Evolutionary conservation across 1,284 basidiomycete genomes (phyloP).

Genomic region (Lentinus polychrous): DNA sequence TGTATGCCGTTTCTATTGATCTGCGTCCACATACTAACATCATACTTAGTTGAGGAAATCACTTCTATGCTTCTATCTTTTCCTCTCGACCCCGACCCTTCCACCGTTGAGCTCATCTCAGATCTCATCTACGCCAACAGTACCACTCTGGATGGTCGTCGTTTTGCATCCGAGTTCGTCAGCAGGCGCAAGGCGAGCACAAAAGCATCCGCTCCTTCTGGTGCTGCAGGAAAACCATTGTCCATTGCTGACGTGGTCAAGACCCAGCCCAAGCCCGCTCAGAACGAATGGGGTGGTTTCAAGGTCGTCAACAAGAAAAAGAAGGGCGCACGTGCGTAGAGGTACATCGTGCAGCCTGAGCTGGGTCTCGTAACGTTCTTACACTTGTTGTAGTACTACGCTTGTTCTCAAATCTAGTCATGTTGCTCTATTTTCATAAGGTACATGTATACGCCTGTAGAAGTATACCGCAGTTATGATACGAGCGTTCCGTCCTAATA

Average conservation of each 20-base stretch:
- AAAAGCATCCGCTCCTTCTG: constrained; percentile 35
- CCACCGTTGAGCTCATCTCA: constrained; percentile 83
- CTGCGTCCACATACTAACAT: constrained; percentile 11
- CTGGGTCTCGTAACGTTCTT: background rate
- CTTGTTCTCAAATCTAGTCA: background rate
- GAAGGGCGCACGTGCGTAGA: constrained; percentile 55
- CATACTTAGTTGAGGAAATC: constrained; percentile 78
- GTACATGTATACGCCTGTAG: constrained; percentile 1
- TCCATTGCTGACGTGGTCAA: constrained; percentile 88
- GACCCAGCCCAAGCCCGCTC: constrained; percentile 70
- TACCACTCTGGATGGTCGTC: constrained; percentile 89
- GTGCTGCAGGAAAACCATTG: constrained; percentile 42
- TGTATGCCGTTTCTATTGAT: constrained; percentile 32
- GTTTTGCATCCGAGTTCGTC: constrained; percentile 91
- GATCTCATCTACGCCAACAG: constrained; percentile 92
- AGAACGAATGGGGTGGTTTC: constrained; percentile 77
- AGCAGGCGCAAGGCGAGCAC: constrained; percentile 80
- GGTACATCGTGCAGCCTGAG: background rate
- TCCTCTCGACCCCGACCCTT: constrained; percentile 80
- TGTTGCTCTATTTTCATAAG: constrained; percentile 1
- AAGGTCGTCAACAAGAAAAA: constrained; percentile 93
- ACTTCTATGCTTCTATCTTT: constrained; percentile 88
- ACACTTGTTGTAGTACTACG: background rate
- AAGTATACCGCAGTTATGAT: background rate
- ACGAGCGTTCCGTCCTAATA: background rate